A percentile compares a stretch with the other conserved stretches of the same genome.
phyloP scores from a whole-genome alignment of 352 stramenopile genomes.

The Phytophthora aleatoria region DNA sequence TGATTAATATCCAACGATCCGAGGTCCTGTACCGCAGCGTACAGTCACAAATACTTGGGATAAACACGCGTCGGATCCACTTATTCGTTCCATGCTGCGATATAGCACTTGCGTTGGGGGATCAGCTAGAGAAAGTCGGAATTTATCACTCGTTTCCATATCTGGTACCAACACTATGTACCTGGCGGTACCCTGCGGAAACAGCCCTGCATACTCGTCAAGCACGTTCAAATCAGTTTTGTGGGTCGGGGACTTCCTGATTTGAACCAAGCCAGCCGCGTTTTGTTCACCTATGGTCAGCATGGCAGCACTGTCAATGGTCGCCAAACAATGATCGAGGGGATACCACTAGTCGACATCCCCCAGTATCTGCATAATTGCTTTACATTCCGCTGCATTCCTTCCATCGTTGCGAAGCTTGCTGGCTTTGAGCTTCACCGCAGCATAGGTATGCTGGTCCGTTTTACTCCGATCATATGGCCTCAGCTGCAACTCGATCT shows the following conservation, averaged over 20 bases:
- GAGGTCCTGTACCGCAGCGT: too few relatives aligned
- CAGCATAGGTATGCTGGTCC: background rate
- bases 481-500: too few relatives aligned
- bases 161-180: too few relatives aligned
- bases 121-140: too few relatives aligned
- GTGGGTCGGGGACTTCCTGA: background rate
- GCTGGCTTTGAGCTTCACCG: background rate
- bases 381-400: background rate
- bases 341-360: conserved; percentile 7
- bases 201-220: background rate
- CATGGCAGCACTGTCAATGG: conserved; percentile 1
- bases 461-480: too few relatives aligned
- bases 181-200: background rate
- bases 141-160: too few relatives aligned
- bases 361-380: background rate
- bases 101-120: too few relatives aligned
- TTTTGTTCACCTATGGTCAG: background rate
- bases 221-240: background rate
- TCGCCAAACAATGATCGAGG: conserved; percentile 1
- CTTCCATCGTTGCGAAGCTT: background rate
- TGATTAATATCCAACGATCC: too few relatives aligned
- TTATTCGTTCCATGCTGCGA: too few relatives aligned
- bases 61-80: too few relatives aligned
- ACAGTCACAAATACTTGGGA: too few relatives aligned
- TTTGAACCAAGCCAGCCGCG: background rate